Percentiles rank a stretch among this genome's conserved stretches.
These are phyloP conservation scores for Knufia fluminis DNA, from an alignment of 2,329 filamentous ascomycete species.

Conservation along the genomic window DNA sequence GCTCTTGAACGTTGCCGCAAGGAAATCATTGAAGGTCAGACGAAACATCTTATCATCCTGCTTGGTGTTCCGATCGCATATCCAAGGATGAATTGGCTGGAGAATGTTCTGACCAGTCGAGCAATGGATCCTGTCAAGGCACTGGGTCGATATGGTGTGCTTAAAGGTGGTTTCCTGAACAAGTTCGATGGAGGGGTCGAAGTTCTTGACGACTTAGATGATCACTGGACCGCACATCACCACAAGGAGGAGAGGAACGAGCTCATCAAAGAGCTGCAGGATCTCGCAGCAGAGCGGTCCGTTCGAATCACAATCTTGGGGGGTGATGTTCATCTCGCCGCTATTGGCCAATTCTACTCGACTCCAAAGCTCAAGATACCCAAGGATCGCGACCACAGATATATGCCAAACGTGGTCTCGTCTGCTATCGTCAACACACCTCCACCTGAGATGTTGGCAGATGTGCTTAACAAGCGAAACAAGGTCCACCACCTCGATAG, in stretches of 20 bases:
- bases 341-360: constrained; percentile 89
- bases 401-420: constrained; percentile 93
- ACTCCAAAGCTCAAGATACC: constrained; percentile 72
- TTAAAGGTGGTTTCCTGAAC: constrained; percentile 67
- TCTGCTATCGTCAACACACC: constrained; percentile 92
- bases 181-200: constrained; percentile 87
- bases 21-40: constrained; percentile 74
- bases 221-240: constrained; percentile 94
- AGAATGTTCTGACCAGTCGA: constrained; percentile 67
- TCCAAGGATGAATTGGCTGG: constrained; percentile 60
- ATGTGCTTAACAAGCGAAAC: constrained; percentile 88
- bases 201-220: constrained; percentile 82
- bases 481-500: constrained; percentile 57
- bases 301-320: constrained; percentile 84
- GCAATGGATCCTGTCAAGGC: constrained; percentile 85
- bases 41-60: constrained; percentile 64
- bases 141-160: constrained; percentile 67
- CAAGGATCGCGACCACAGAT: constrained; percentile 87
- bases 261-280: constrained; percentile 83
- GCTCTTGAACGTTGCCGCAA: constrained; percentile 77
- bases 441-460: constrained; percentile 76
- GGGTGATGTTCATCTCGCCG: constrained; percentile 88
- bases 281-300: constrained; percentile 85
- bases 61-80: constrained; percentile 78
- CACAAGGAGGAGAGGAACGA: constrained; percentile 85